Evolutionary conservation across 2,329 filamentous ascomycete species (phyloP).

Genomic region (Gliomastix tumulicola): DNA sequence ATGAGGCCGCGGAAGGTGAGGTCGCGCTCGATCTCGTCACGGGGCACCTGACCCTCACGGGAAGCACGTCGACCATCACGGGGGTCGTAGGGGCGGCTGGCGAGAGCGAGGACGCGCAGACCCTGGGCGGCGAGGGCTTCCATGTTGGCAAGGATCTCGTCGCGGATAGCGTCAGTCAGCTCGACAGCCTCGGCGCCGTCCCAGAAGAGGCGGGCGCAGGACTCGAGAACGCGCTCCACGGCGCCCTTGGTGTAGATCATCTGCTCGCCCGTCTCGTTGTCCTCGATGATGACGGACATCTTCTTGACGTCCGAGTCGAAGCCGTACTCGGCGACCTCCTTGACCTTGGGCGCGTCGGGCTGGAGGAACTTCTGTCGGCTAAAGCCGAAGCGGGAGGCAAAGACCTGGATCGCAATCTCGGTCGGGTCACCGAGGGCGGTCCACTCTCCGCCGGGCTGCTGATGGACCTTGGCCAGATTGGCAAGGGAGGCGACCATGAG

Average conservation of each 20-base stretch:
- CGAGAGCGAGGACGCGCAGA: slow-evolving; percentile 62
- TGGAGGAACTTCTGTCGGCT: slow-evolving; percentile 22
- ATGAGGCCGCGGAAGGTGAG: slow-evolving; percentile 63
- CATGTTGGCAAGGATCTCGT: slow-evolving; percentile 60
- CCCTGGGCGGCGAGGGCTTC: slow-evolving; percentile 59
- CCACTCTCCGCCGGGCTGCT: slow-evolving; percentile 49
- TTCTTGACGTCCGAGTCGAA: slow-evolving; percentile 53
- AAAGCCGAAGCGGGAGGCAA: slow-evolving; percentile 45
- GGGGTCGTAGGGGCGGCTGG: slow-evolving; percentile 23
- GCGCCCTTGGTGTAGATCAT: slow-evolving; percentile 54
- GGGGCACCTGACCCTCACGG: slow-evolving; percentile 51
- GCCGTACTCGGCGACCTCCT: slow-evolving; percentile 42
- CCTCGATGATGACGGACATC: slow-evolving; percentile 49
- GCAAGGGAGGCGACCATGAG: slow-evolving; percentile 58
- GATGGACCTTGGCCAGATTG: slow-evolving; percentile 58
- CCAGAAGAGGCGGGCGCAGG: slow-evolving; percentile 47
- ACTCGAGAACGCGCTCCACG: slow-evolving; percentile 60
- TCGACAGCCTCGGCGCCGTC: slow-evolving; percentile 32
- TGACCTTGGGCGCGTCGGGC: slow-evolving; percentile 18
- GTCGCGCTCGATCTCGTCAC: slow-evolving; percentile 49
- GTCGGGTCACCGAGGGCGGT: slow-evolving; percentile 56
- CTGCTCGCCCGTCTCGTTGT: slow-evolving; percentile 16
- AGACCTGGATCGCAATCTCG: slow-evolving; percentile 52
- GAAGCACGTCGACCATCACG: no score
- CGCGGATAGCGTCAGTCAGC: slow-evolving; percentile 44